Base-by-base conservation (phyloP, 495 filamentous ascomycete species). In the Hyaloscypha bicolor region DNA sequence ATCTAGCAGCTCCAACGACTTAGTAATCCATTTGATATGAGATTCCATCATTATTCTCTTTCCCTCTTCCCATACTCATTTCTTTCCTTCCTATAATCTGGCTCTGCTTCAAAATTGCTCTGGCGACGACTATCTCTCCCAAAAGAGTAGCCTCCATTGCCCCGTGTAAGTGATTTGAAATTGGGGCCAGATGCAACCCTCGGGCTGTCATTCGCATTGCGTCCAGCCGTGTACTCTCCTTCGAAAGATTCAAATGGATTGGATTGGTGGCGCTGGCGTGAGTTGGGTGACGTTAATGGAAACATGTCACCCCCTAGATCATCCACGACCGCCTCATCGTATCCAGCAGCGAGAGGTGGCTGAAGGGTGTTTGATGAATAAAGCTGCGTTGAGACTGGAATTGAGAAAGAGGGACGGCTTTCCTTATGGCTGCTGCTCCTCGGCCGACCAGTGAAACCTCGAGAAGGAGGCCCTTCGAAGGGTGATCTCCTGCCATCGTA, bases 401-500 rank as follows among this genome's bases (percentile, higher is more conserved):
- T 16, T 53, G 22, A 53, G 22, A 53, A 16, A 53, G 51, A 53
- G 8, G 9, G 9, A 3, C 51, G 9, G 51, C 51, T 53, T 9
- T 16, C 51, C 35, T 12, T 8, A 16, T 53, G 51, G 19, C 51
- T 53, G 16, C 8, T 53, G 5, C 9, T 53, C 51, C 51, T 53
- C 29, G 55, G 25, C 25, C 21, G 55, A 31, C 55, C 55, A 30
- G 55, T 19, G 19, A 19, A 58, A 30, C 19, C 55, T 58, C 19
- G 55, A 31, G 6, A 19, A 9, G 55, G 29, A 1, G 8, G n/a
- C 5, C 22, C 29, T 12, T 58, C 55, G 19, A 58, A 58, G 21
- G 55, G 55, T 9, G 55, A 58, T 37, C 35, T 37, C 29, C 55
- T 56, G 25, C 25, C 35, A 12, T 58, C 19, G 55, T 29, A 58